Evolutionary conservation across 768 basidiomycete species (phyloP).

Genomic region (Terana coerulea): DNA sequence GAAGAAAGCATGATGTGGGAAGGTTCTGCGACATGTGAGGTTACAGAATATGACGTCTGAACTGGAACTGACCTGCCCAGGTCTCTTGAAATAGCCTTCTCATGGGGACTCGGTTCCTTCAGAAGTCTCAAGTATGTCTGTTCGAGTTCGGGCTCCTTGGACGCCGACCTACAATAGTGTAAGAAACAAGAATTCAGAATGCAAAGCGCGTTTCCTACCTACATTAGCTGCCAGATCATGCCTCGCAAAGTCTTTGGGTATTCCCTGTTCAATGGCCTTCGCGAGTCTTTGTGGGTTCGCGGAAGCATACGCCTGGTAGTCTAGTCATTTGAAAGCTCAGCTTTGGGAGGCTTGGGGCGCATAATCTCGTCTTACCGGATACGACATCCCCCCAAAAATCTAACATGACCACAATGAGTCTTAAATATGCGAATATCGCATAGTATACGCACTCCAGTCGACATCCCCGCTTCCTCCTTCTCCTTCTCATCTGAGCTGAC

Average conservation of each 20-base stretch:
- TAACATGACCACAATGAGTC: background rate
- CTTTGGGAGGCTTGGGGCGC: too few species aligned
- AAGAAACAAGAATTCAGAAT: background rate
- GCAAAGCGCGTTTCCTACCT: slow-evolving; percentile 19
- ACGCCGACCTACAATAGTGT: slow-evolving; percentile 65
- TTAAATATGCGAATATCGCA: slow-evolving; percentile 20
- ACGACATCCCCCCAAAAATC: slow-evolving; percentile 26
- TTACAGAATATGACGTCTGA: background rate
- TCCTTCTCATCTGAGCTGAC: slow-evolving; percentile 62
- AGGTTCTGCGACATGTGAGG: slow-evolving; percentile 56
- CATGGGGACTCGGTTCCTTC: slow-evolving; percentile 82
- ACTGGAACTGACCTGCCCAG: slow-evolving; percentile 61
- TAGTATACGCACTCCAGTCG: slow-evolving; percentile 62
- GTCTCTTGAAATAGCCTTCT: slow-evolving; percentile 92
- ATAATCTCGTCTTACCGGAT: slow-evolving; percentile 71
- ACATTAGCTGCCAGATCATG: slow-evolving; percentile 98
- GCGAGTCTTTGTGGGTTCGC: slow-evolving; percentile 76
- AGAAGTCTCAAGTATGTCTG: slow-evolving; percentile 74
- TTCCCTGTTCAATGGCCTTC: slow-evolving; percentile 86
- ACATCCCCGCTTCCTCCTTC: slow-evolving; percentile 60
- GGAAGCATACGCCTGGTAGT: slow-evolving; percentile 87
- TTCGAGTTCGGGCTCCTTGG: slow-evolving; percentile 88
- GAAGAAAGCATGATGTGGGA: slow-evolving; percentile 96
- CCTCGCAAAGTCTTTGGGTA: slow-evolving; percentile 82
- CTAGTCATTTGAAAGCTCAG: too few species aligned